Evolutionary conservation across 2,329 filamentous ascomycete species (phyloP), one percentile per base, ranked within the genome.

Genomic region (Xylaria sp.): DNA sequence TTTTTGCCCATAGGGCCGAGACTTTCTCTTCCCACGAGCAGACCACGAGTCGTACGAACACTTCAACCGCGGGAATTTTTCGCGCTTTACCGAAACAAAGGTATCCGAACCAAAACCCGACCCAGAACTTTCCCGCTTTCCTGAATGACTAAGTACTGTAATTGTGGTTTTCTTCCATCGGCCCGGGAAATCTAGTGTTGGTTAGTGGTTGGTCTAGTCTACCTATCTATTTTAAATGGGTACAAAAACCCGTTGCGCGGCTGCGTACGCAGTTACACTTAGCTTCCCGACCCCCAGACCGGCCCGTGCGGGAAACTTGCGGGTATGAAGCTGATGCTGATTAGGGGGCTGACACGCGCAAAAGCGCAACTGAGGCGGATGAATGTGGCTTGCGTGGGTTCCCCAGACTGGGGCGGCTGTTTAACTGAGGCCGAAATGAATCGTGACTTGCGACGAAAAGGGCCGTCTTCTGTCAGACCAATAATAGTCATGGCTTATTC

Each of bases 381-480:
- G 60, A 64, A 55, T 69, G 60, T 67, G 67, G 60, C 67, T 60
- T 34, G 57, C 58, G 46, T 50, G 63, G 60, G 55, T 60, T 62
- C 55, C 60, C 60, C 60, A 25, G 52, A 68, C 41, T 28, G 53
- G 20, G 23, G 18, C 34, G 9, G n/a, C 43, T 34, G 18, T 53
- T 23, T 25, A 64, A 34, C 4, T 20, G 12, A 41, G 45, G 28
- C 46, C 61, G 57, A 62, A 55, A 43, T 46, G 41, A 34, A 43
- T 60, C 62, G 58, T 55, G 39, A 39, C 66, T 62, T 25, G 58
- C 41, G 34, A 52, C 13, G 18, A 66, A 61, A 68, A 59, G 52
- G 63, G 46, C 59, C 63, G 53, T 60, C n/a, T 66, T n/a, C 41
- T 48, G 13, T 48, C 23, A 46, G 15, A 28, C 50, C 15, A 55